Evolutionary conservation across 768 basidiomycete genomes (phyloP), one percentile per base, ranked within the genome.

Genomic region (Amanita thiersii): DNA sequence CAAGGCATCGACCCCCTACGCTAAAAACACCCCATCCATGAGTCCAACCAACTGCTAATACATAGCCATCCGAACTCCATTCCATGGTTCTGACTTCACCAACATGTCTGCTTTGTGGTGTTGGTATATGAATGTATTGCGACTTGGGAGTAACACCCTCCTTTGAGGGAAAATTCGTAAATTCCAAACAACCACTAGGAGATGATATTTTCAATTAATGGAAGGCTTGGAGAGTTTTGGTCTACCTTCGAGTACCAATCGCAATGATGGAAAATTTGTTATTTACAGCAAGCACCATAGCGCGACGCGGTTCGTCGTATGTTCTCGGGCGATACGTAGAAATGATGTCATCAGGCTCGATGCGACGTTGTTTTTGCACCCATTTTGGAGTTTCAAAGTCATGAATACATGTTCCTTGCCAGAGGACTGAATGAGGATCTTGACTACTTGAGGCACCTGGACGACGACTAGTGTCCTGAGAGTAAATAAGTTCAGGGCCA

Each of bases 51-150:
- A 91, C 90, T 24, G 92, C 93, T 8, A 99, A 67, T 4, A 88
- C 89, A 61, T 92, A 92, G 2, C 94, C 94, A 60, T 99, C 96
- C 0, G 87, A 87, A 38, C 87, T 93, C 94, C 93, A 97, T 51
- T 90, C 79, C 58, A 94, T 68, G 8, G 75, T 58, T 45, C 60
- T 73, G 3, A 90, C 78, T 29, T 72, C 61, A 1, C 87, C 88
- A 3, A 69, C 74, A 5, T 70, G 66, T 33, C 65, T 67, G 47
- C 69, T 73, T 47, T 77, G 75, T 26, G 75, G 68, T 47, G 78
- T 76, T 3, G 81, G 79, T n/a, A 84, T 59, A 17, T 76, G 62
- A 36, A 89, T 61, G 14, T 60, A 63, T 53, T 86, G 77, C 1
- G 83, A 77, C 42, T 68, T 69, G 1, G 83, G 79, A 9, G 68